Evolutionary conservation across 371 early-diverging fungal species (phyloP).

Genomic region (Circinella umbellata): DNA sequence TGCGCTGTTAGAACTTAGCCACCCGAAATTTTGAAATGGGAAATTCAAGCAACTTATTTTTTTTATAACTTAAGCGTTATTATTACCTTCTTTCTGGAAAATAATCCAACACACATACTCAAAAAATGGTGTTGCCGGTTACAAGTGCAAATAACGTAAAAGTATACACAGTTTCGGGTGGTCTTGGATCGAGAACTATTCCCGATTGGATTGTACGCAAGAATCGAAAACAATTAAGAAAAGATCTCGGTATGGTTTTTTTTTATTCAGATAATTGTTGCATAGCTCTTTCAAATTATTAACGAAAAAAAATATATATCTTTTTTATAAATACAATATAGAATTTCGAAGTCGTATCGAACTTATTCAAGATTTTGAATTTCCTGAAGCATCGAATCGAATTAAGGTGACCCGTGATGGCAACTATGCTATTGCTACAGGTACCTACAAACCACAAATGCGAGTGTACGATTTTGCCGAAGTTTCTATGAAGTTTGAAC

Average conservation of each 20-base stretch:
- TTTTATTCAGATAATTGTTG: background rate
- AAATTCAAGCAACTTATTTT: too few relatives aligned
- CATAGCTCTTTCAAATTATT: background rate
- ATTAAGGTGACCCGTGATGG: slow-evolving; percentile 89
- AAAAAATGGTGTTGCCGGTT: slow-evolving; percentile 74
- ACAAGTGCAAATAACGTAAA: slow-evolving; percentile 87
- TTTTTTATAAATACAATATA: slow-evolving; percentile 24
- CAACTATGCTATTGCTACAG: slow-evolving; percentile 90
- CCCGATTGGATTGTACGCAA: slow-evolving; percentile 94
- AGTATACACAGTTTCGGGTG: slow-evolving; percentile 92
- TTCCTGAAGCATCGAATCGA: slow-evolving; percentile 93
- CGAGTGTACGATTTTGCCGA: slow-evolving; percentile 94
- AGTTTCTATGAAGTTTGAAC: slow-evolving; percentile 97
- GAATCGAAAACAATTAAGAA: slow-evolving; percentile 83
- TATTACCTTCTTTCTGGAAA: too few relatives aligned
- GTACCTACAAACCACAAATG: slow-evolving; percentile 98
- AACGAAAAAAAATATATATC: background rate
- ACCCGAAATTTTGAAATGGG: too few relatives aligned
- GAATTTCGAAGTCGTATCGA: slow-evolving; percentile 92
- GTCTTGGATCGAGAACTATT: slow-evolving; percentile 79
- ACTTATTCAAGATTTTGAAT: slow-evolving; percentile 97
- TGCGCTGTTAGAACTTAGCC: too few relatives aligned
- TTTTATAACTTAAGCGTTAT: too few relatives aligned
- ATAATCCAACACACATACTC: background rate
- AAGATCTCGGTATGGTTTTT: slow-evolving; percentile 77